These are phyloP conservation scores for Candida taoyuanica DNA, from an alignment of 805 yeast species.

Conservation along the genomic window DNA sequence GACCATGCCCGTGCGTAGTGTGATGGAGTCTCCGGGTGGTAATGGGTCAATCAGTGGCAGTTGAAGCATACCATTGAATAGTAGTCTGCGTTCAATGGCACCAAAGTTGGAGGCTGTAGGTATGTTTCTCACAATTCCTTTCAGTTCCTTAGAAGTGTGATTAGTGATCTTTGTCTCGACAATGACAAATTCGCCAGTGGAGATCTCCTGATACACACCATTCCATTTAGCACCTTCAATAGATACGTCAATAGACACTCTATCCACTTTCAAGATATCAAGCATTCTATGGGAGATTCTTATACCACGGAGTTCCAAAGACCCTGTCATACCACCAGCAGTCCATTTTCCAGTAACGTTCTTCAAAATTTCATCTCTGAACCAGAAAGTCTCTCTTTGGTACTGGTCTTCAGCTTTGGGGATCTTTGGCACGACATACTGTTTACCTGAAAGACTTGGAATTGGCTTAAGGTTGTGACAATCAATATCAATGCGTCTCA, in stretches of 20 bases:
- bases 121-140: constrained; percentile 59
- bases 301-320: constrained; percentile 61
- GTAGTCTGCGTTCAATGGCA: constrained; percentile 50
- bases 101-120: constrained; percentile 36
- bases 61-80: constrained; percentile 73
- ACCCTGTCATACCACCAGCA: constrained; percentile 44
- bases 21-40: constrained; percentile 37
- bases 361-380: constrained; percentile 58
- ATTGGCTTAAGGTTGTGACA: constrained; percentile 47
- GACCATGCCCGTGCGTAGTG: constrained; percentile 50
- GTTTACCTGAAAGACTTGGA: constrained; percentile 68
- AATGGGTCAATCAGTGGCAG: constrained; percentile 41
- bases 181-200: constrained; percentile 46
- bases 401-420: constrained; percentile 51
- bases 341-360: constrained; percentile 66
- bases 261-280: constrained; percentile 45
- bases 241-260: constrained; percentile 33
- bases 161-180: constrained; percentile 49
- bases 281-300: constrained; percentile 60
- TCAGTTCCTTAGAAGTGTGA: constrained; percentile 35
- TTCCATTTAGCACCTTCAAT: constrained; percentile 15
- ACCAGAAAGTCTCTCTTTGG: constrained; percentile 75
- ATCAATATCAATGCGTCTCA: constrained; percentile 47
- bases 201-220: constrained; percentile 32
- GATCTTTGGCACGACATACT: constrained; percentile 50